Evolutionary conservation across 352 stramenopile genomes (phyloP).

Genomic region (Globisporangium nunn): DNA sequence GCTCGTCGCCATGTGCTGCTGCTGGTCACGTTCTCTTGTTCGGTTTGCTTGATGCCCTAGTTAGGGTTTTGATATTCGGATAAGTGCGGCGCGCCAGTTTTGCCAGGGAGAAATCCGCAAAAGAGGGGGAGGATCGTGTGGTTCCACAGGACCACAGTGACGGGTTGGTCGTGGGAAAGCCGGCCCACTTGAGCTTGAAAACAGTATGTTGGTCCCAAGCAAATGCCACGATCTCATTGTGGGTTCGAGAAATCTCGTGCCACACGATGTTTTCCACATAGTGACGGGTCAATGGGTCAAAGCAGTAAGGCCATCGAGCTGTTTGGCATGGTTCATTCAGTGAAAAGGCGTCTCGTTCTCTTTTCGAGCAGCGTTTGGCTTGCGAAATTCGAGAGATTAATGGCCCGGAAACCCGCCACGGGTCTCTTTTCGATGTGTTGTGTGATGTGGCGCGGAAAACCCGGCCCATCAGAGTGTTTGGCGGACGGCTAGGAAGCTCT

Average conservation of each 20-base stretch:
- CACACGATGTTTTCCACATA: neutral
- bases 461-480: neutral
- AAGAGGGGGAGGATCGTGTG: conserved; percentile 1
- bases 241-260: neutral
- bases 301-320: neutral
- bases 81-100: conserved; percentile 4
- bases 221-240: neutral
- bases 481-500: neutral
- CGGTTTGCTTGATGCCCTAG: neutral
- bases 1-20: neutral
- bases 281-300: neutral
- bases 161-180: neutral
- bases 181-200: neutral
- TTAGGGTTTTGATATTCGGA: neutral
- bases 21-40: neutral
- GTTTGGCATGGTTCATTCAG: neutral
- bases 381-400: neutral
- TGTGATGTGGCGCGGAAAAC: conserved; percentile 2
- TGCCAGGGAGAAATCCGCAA: no score
- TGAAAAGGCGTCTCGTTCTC: neutral
- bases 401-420: neutral
- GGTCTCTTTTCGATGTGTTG: neutral
- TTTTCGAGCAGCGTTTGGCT: neutral
- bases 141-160: conserved; percentile 1
- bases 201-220: neutral